Evolutionary conservation across 768 basidiomycete species (phyloP), one percentile per base, ranked within the genome.

Genomic region (Gloeophyllum trabeum): DNA sequence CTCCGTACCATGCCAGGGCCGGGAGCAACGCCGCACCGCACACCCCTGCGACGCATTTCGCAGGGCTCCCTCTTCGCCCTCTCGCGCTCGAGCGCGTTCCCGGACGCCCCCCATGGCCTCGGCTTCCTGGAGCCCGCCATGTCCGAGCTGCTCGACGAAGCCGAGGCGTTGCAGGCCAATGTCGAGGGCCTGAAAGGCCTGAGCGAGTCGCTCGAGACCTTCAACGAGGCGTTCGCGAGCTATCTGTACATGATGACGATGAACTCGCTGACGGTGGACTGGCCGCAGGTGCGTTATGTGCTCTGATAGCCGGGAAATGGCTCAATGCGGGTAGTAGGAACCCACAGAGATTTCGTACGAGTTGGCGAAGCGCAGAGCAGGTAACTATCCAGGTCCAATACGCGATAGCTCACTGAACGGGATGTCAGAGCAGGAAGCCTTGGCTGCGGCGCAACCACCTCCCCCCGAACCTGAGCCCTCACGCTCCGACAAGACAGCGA

Each of bases 191-290:
- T 97, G 53, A 73, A 73, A 46, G 65, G 69, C 20, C 72, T 97
- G 47, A 79, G 81, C 58, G 69, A 80, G 36, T 79, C 86, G 16
- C 69, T 97, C 41, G 73, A 75, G 12, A 79, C 76, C 4, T 94
- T 94, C 68, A 96, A 96, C 57, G 92, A 97, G 60, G 77, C 79
- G 12, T 94, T 97, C 54, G 85, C 92, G 12, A 89, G 86, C 55
- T 93, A 80, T 74, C 61, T 94, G 7, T 93, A 92, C 56, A 77
- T 81, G 19, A 81, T 93, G 77, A 83, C 88, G 55, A 94, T 97
- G 89, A 91, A 93, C 55, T 79, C 89, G 2, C 71, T 94, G 43
- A 91, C 90, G n/a, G 80, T 80, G 0, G 92, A 96, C 56, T 96
- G 90, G 90, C 78, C 76, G 1, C 83, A 92, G 70, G 89, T 81